These are phyloP conservation scores for Diaporthe amygdali DNA, from an alignment of 2,329 filamentous ascomycete genomes.

Conservation along the genomic window DNA sequence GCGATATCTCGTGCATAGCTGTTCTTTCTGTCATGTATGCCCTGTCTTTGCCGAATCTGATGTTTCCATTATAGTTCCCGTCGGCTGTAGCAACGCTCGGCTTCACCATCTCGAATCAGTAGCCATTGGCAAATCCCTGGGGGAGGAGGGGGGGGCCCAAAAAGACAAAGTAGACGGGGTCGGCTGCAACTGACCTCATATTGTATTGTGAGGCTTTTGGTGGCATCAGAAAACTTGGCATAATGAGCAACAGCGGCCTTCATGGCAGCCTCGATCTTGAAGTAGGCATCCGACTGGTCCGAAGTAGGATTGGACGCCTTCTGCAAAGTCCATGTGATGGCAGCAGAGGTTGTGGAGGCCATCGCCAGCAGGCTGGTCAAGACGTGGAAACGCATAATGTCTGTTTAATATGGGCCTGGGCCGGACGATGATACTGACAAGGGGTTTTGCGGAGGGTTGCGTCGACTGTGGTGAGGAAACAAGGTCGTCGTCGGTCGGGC, in stretches of 20 bases:
- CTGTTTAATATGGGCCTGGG: neutral
- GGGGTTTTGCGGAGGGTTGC: neutral
- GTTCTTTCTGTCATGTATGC: conserved; percentile 55
- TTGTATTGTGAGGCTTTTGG: conserved; percentile 44
- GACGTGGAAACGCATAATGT: conserved; percentile 41
- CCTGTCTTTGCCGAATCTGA: conserved; percentile 51
- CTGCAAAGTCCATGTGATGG: conserved; percentile 44
- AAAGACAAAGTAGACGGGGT: too few species aligned
- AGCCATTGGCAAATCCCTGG: too few species aligned
- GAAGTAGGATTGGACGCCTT: conserved; percentile 43
- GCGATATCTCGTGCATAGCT: conserved; percentile 53
- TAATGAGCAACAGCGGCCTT: conserved; percentile 44
- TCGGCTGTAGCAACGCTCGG: conserved; percentile 52
- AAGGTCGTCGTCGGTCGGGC: neutral
- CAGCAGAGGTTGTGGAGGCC: conserved; percentile 39
- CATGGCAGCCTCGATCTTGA: conserved; percentile 49
- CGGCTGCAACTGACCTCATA: conserved; percentile 33
- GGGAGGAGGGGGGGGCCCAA: too few species aligned
- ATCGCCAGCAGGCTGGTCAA: conserved; percentile 35
- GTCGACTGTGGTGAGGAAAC: too few species aligned
- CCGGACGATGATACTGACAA: neutral
- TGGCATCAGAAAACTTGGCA: conserved; percentile 36
- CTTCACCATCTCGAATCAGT: conserved; percentile 8
- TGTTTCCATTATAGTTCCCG: conserved; percentile 49
- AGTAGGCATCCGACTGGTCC: conserved; percentile 50